These are phyloP conservation scores for Tolypocladium pustulatum DNA, from an alignment of 2,329 filamentous ascomycete genomes.

Conservation along the genomic window DNA sequence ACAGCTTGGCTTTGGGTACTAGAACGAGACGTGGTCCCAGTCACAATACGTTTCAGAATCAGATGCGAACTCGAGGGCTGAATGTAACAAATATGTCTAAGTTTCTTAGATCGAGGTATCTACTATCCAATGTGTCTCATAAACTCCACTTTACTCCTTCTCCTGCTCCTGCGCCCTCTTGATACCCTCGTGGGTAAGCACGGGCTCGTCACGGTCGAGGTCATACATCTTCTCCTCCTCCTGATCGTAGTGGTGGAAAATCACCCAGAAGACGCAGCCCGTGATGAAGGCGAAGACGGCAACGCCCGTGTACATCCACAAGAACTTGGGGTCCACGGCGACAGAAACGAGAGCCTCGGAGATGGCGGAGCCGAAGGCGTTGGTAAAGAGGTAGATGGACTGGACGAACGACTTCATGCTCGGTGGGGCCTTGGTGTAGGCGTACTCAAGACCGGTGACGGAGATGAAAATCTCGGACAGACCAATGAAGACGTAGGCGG, in stretches of 20 bases:
- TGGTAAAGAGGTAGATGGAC: conserved; percentile 50
- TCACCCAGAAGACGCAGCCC: conserved; percentile 40
- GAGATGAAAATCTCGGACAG: conserved; percentile 53
- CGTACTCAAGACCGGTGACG: conserved; percentile 62
- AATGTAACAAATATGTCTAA: background rate
- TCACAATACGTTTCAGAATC: background rate
- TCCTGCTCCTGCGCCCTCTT: background rate
- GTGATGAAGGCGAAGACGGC: conserved; percentile 34
- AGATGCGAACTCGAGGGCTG: background rate
- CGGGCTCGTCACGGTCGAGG: conserved; percentile 23
- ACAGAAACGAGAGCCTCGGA: conserved; percentile 50
- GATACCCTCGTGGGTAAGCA: background rate
- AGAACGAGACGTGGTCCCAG: background rate
- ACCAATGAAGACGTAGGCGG: conserved; percentile 48
- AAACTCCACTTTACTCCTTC: background rate
- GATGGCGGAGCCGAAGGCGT: conserved; percentile 47
- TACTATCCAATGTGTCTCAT: background rate
- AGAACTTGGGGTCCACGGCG: conserved; percentile 51
- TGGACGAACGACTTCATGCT: conserved; percentile 56
- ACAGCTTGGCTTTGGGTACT: background rate
- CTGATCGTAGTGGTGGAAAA: conserved; percentile 26
- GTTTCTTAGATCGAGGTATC: background rate
- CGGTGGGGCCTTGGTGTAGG: conserved; percentile 61
- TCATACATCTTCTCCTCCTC: conserved; percentile 28
- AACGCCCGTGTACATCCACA: conserved; percentile 57